phyloP scores from a whole-genome alignment of 257 asterid species.

The Anisodus acutangulus region DNA sequence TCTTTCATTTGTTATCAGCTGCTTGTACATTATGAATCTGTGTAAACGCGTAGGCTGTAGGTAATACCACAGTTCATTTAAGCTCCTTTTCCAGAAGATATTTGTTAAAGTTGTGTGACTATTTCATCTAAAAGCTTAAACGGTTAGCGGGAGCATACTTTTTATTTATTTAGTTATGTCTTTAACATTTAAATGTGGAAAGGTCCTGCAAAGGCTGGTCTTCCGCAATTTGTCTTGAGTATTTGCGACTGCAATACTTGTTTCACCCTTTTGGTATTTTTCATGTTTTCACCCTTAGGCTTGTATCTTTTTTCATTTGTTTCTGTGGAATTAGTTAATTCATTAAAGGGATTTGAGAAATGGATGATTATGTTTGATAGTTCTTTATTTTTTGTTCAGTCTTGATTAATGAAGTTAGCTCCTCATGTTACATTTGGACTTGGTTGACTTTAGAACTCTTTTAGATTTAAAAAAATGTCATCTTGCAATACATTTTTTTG shows the following conservation, averaged over 20 bases:
- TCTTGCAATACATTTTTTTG: slow-evolving; percentile 16
- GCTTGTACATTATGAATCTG: slow-evolving; percentile 7
- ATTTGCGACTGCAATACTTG: slow-evolving; percentile 17
- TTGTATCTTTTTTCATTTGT: slow-evolving; percentile 9
- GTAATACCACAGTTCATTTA: not conserved
- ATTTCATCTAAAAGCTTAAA: not conserved
- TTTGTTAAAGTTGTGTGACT: not conserved
- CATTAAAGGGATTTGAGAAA: not conserved
- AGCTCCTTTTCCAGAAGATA: slow-evolving; percentile 19
- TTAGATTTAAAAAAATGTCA: not conserved
- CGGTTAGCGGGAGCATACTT: not conserved
- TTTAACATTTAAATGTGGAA: slow-evolving; percentile 9
- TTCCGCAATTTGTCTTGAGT: not conserved
- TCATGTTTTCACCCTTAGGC: slow-evolving; percentile 18
- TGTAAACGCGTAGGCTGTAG: not conserved
- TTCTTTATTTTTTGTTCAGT: not conserved
- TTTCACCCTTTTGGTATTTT: slow-evolving; percentile 10
- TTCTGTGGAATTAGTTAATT: not conserved
- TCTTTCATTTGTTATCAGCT: not conserved
- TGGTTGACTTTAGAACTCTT: not conserved
- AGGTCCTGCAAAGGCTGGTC: slow-evolving; percentile 8
- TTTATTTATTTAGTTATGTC: not conserved
- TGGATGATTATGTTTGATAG: not conserved
- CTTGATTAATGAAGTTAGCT: not conserved
- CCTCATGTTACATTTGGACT: not conserved